A percentile compares a stretch with the other conserved stretches of the same genome.
phyloP scores from a whole-genome alignment of 2,329 filamentous ascomycete genomes.

The Phyllosticta citriasiana region DNA sequence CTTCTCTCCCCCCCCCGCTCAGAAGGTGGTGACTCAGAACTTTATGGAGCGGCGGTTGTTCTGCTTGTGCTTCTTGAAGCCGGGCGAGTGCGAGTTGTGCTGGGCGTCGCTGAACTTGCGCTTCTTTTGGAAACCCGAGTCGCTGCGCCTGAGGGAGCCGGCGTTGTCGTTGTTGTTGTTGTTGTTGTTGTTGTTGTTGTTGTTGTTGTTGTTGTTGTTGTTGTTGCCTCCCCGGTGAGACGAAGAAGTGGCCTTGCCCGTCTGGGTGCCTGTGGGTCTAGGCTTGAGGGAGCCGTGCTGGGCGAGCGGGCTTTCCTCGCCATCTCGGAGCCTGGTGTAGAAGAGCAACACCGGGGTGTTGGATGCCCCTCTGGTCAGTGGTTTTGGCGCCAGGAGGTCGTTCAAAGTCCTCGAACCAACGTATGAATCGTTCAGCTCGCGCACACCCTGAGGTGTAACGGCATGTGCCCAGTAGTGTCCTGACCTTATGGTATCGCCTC shows the following conservation, averaged over 20 bases:
- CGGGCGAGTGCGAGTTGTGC: neutral
- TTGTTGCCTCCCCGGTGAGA: neutral
- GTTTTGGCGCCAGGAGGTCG: neutral
- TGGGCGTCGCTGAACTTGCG: neutral
- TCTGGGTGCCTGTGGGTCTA: too few species aligned
- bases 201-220: neutral
- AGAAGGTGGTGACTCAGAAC: neutral
- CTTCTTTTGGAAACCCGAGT: neutral
- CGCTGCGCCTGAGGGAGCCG: neutral
- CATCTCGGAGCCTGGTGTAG: neutral
- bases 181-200: neutral
- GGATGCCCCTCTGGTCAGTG: neutral
- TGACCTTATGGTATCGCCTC: neutral
- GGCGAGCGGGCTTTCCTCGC: neutral
- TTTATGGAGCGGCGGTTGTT: neutral
- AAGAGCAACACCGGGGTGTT: neutral
- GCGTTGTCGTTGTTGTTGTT: neutral
- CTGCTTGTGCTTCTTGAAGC: neutral
- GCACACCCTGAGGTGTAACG: neutral
- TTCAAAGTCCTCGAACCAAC: neutral
- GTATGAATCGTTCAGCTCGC: neutral
- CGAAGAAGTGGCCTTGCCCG: too few species aligned
- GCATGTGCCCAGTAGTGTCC: constrained; percentile 9
- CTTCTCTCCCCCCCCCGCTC: too few species aligned
- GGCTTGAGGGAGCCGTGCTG: neutral